Evolutionary conservation across 2,329 filamentous ascomycete genomes (phyloP), one percentile per base, ranked within the genome.

Genomic region (Penicillium crustosum): DNA sequence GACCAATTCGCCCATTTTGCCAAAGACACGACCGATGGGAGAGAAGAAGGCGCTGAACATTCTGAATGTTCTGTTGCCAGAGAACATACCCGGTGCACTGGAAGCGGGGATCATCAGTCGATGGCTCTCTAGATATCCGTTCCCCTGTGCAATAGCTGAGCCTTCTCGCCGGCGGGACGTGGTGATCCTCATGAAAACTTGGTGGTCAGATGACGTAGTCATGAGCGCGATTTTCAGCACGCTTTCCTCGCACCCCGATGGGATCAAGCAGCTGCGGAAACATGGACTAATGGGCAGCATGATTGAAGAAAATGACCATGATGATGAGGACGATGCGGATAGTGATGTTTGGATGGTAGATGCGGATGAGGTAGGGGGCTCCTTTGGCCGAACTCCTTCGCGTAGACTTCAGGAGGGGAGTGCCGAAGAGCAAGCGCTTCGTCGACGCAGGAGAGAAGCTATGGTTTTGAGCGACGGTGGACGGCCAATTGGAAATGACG

Each of bases 381-480:
- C 77, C 69, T 49, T 56, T 23, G 61, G 63, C 15, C 65, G 63
- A 48, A 45, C 71, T 71, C 60, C 68, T 70, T 61, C 72, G 52
- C 63, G 70, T 63, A 62, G 73, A 62, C 55, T 67, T 12, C 71
- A 66, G 25, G 70, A 73, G 53, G 70, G 70, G 35, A 76, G 65
- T 47, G 60, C 66, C 6, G 73, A 75, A 60, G 90, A 93, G 72
- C 87, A 90, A 67, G 84, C 88, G 53, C 79, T 93, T 59, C 81
- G 91, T 59, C 83, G 92, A 63, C 83, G 90, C 49, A 84, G 93
- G 69, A 83, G 92, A 64, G 91, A 96, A 77, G 92, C 91, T 5
- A 93, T 97, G 84, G 92, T 97, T 21, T 79, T 96, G 56, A 93
- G 92, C 68, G 91, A 96, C 68, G 90, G 90, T n/a, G 90, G 85